Conservation (phyloP, 495 filamentous ascomycete genomes). For the Annulohypoxylon stygium region DNA sequence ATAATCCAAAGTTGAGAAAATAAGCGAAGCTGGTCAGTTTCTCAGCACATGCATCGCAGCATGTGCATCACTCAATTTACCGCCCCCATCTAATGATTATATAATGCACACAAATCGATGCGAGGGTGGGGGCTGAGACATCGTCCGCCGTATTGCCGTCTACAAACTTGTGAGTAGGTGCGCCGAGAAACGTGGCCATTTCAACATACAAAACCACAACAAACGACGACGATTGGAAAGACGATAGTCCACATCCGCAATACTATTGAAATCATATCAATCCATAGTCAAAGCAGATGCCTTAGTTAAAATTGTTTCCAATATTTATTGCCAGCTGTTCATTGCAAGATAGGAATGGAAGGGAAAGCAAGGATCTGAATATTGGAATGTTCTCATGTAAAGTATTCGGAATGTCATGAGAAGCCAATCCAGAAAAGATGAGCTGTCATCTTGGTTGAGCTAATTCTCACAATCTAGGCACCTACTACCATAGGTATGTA, state of each 20-base stretch:
- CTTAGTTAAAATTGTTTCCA: too few relatives aligned
- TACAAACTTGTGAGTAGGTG: background rate
- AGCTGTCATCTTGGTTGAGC: too few relatives aligned
- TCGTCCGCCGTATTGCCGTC: background rate
- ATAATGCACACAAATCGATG: background rate
- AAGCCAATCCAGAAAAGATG: too few relatives aligned
- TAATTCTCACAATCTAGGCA: too few relatives aligned
- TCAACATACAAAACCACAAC: background rate
- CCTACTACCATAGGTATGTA: too few relatives aligned
- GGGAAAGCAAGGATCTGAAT: background rate
- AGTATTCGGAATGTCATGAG: too few relatives aligned
- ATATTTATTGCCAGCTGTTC: background rate
- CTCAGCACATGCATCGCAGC: background rate
- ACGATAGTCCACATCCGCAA: background rate
- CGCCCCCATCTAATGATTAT: background rate
- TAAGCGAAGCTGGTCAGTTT: background rate
- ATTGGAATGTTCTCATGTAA: too few relatives aligned
- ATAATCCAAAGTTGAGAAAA: background rate
- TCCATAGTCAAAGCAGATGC: background rate
- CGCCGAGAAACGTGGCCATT: background rate
- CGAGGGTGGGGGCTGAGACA: conserved; percentile 2
- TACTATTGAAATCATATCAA: background rate
- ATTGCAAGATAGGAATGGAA: background rate
- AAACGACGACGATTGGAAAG: background rate
- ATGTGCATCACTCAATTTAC: background rate